Evolutionary conservation across 140 eudicot species (phyloP), one percentile per base, ranked within the genome.

Genomic region (Anethum foeniculum): DNA sequence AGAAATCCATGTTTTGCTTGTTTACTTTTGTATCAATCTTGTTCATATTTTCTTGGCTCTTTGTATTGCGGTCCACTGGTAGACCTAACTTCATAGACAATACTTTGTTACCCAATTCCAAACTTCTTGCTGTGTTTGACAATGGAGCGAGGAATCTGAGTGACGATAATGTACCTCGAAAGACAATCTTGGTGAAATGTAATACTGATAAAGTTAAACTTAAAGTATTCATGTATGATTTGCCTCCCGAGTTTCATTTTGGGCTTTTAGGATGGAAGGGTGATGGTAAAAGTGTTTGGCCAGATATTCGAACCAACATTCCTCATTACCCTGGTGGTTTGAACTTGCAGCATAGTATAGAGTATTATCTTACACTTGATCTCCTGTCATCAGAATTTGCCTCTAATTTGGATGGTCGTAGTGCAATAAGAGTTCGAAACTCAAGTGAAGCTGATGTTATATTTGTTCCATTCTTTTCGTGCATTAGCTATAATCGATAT

Each of bases 371-470:
- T 39, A 90, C 97, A 14, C 47, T 94, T 77, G 97, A 94, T 84
- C 90, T 94, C 49, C 83, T 94, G 19, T 79, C 77, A 28, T 92
- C 97, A 1, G 92, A 90, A 69, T 80, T 86, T 14, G 54, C 90
- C 12, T 65, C 81, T 16, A 77, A 82, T 82, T 71, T 83, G 9
- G 81, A 51, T 34, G 91, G 84, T 60, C 88, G 89, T n/a, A 85
- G 76, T 72, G 96, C 90, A 13, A 13, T 88, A 30, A 81, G 98
- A 82, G 93, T 94, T 27, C 87, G 30, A 16, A 90, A 94, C 76
- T 90, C 98, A 3, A 92, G 91, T 75, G 98, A 92, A 85, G 98
- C 98, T 36, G 97, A 94, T 88, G 89, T 94, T 12, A 75, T 94
- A 9, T 94, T 92, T 67, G 97, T 94, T 4, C 98, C 98, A 4